Evolutionary conservation across 805 yeast genomes (phyloP), one percentile per base, ranked within the genome.

Genomic region (Candida sphagnicola): DNA sequence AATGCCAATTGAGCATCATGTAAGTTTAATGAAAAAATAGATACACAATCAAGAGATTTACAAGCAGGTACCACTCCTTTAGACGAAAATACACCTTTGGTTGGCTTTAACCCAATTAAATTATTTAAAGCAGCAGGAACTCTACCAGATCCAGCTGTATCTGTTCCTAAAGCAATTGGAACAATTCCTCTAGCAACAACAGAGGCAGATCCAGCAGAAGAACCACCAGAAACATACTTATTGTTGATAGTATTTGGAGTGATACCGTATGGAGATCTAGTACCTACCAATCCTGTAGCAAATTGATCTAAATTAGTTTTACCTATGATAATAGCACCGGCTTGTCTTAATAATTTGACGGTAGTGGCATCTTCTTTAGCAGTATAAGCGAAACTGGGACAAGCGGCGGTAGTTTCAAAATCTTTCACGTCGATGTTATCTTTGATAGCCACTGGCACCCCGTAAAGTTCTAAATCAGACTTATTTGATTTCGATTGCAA

Each of bases 51-150:
- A 38, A 91, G 73, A 1, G 96, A 87, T 59, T 83, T 86, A 65
- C 99, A 91, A 13, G 98, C 98, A 12, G 98, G 98, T 5, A 93
- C 93, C n/a, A 91, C 95, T 45, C 99, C 99, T 3, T 70, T 59
- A 41, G 95, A 80, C 6, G 95, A 85, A 51, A 91, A 82, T 1
- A 78, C 78, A 39, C 99, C 99, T 45, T 80, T 79, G 1, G 97
- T 82, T 28, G 99, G 98, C 62, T 91, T 91, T 48, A 93, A 75
- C 15, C 98, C 98, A 47, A 91, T 76, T 50, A 89, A 65, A 62
- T 93, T 93, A 73, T 91, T 91, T 48, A 91, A 71, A 21, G 89
- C 91, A 18, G 98, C 98, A 18, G 99, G 99, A 23, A 91, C 99
- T 54, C 99, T 78, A 30, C 97, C 97, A 4, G 96, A 87, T 16